Percentiles rank a stretch among this genome's conserved stretches.
Conservation (phyloP, 805 yeast genomes). For the Spathaspora girioi region DNA sequence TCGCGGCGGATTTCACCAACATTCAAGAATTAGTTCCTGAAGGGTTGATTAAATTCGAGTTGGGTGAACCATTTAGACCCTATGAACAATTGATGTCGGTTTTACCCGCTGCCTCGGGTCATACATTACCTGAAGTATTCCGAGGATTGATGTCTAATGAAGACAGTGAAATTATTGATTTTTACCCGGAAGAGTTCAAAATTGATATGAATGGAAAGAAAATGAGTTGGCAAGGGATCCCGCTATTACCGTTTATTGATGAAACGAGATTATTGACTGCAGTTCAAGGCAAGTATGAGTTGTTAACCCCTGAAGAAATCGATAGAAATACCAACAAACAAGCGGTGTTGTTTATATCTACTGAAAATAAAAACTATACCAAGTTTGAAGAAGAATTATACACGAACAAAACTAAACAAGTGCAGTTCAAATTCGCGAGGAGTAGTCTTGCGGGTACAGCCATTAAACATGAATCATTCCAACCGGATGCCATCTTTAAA, state of each 20-base stretch:
- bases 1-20: slow-evolving; percentile 80
- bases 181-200: slow-evolving; percentile 83
- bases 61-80: slow-evolving; percentile 82
- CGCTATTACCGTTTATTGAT: slow-evolving; percentile 86
- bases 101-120: slow-evolving; percentile 89
- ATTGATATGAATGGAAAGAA: slow-evolving; percentile 95
- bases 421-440: slow-evolving; percentile 44
- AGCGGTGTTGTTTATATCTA: slow-evolving; percentile 68
- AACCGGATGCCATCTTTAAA: slow-evolving; percentile 26
- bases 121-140: slow-evolving; percentile 77
- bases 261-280: slow-evolving; percentile 66
- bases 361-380: slow-evolving; percentile 49
- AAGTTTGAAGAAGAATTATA: slow-evolving; percentile 38
- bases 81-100: slow-evolving; percentile 94
- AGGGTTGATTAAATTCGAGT: slow-evolving; percentile 51
- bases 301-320: slow-evolving; percentile 63
- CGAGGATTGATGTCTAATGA: slow-evolving; percentile 77
- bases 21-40: slow-evolving; percentile 43
- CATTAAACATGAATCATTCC: slow-evolving; percentile 29
- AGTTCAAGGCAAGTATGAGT: slow-evolving; percentile 61
- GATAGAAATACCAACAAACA: slow-evolving; percentile 67
- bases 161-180: slow-evolving; percentile 81
- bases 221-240: slow-evolving; percentile 94
- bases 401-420: slow-evolving; percentile 26
- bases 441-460: slow-evolving; percentile 62